Percentiles rank a stretch among this genome's conserved stretches.
Evolutionary conservation across 495 filamentous ascomycete species (phyloP).

Genomic region (Daldinia vernicosa): DNA sequence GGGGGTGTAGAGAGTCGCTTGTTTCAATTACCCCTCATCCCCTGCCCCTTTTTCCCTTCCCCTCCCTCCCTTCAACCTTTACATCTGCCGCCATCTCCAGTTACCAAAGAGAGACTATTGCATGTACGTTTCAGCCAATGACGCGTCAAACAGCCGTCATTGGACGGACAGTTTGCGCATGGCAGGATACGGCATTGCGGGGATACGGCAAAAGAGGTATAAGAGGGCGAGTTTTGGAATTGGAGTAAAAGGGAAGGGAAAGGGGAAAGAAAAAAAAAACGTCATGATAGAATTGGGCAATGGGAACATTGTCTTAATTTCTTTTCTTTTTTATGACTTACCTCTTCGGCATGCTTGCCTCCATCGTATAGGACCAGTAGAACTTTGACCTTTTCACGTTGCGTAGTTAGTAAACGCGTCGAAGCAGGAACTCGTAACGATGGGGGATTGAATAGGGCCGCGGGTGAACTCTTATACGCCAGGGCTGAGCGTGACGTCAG

Average conservation of each 20-base stretch:
- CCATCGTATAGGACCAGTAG: slow-evolving; percentile 66
- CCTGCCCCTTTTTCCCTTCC: slow-evolving; percentile 12
- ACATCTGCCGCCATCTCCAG: slow-evolving; percentile 37
- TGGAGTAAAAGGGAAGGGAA: slow-evolving; percentile 4
- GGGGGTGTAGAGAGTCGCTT: background rate
- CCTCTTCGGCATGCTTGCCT: slow-evolving; percentile 60
- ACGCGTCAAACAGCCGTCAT: slow-evolving; percentile 12
- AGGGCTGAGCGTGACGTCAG: slow-evolving; percentile 40
- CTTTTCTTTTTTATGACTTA: slow-evolving; percentile 40
- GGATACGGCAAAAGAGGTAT: slow-evolving; percentile 33
- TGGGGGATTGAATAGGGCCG: slow-evolving; percentile 16
- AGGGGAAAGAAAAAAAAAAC: slow-evolving; percentile 10
- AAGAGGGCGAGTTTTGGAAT: background rate
- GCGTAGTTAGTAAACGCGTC: slow-evolving; percentile 55
- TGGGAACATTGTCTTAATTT: background rate
- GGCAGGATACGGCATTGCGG: slow-evolving; percentile 27
- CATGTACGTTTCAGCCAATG: slow-evolving; percentile 42
- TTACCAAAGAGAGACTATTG: slow-evolving; percentile 37
- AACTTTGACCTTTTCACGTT: slow-evolving; percentile 66
- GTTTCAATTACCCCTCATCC: slow-evolving; percentile 33
- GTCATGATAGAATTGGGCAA: slow-evolving; percentile 10
- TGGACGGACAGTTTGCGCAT: slow-evolving; percentile 29
- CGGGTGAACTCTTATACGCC: slow-evolving; percentile 41
- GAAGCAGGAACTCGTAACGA: slow-evolving; percentile 33
- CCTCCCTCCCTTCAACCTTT: slow-evolving; percentile 16